Evolutionary conservation across 306 rosid genomes (phyloP).

Genomic region (Cucumis hystrix): DNA sequence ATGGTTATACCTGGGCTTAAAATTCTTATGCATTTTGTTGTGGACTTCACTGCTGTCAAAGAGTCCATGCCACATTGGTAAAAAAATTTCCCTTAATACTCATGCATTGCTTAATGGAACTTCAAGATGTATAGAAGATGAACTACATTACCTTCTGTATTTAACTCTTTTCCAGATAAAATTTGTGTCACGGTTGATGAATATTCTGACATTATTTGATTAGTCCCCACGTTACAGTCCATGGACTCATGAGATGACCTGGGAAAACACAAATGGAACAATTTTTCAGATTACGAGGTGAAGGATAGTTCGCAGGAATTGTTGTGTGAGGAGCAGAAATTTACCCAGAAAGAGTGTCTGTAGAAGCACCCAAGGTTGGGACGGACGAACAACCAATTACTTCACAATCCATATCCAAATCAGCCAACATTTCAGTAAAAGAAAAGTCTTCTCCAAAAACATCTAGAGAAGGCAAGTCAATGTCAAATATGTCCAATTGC

Average conservation of each 20-base stretch:
- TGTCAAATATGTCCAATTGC: conserved; percentile 33
- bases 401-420: conserved; percentile 42
- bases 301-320: neutral
- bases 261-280: conserved; percentile 12
- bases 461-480: conserved; percentile 46
- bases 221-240: conserved; percentile 16
- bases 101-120: neutral
- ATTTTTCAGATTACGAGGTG: neutral
- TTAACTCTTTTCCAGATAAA: conserved; percentile 33
- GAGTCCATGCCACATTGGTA: conserved; percentile 33
- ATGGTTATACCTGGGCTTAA: conserved; percentile 54
- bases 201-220: conserved; percentile 37
- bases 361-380: conserved; percentile 22
- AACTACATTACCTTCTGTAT: conserved; percentile 26
- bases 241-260: conserved; percentile 35
- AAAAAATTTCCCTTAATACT: neutral
- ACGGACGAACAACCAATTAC: conserved; percentile 33
- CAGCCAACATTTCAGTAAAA: conserved; percentile 49
- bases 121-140: neutral
- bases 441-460: conserved; percentile 49
- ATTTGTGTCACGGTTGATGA: conserved; percentile 42
- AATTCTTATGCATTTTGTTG: conserved; percentile 43
- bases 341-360: conserved; percentile 47
- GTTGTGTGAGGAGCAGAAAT: conserved; percentile 11
- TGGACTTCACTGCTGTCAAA: conserved; percentile 34